Evolutionary conservation across 75 land plant species (phyloP).

Genomic region (Pinus tabuliformis): DNA sequence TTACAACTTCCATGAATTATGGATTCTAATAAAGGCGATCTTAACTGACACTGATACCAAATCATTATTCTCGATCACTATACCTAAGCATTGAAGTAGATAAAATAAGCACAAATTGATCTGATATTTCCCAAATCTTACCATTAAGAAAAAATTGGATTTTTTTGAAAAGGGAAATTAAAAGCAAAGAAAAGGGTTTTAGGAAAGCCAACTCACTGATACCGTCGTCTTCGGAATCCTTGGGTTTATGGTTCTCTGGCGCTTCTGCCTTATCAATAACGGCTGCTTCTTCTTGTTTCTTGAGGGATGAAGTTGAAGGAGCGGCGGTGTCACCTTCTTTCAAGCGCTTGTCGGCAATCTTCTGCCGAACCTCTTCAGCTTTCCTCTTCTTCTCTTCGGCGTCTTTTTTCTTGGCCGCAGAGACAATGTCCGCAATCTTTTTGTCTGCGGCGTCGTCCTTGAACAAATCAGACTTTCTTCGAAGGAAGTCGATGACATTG

Average conservation of each 20-base stretch:
- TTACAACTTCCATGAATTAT: neutral
- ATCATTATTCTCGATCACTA: neutral
- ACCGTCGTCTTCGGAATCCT: constrained; percentile 16
- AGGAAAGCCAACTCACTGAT: neutral
- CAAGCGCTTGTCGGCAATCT: too few species aligned
- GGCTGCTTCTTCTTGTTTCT: constrained; percentile 5
- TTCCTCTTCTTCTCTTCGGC: too few species aligned
- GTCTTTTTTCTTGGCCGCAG: too few species aligned
- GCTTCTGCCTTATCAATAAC: constrained; percentile 10
- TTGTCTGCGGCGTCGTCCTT: too few species aligned
- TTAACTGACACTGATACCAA: neutral
- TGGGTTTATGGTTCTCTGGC: constrained; percentile 8
- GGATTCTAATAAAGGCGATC: neutral
- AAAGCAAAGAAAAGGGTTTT: neutral
- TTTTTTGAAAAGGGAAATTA: neutral
- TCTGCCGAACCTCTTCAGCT: too few species aligned
- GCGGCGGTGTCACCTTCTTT: too few species aligned
- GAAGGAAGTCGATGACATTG: neutral
- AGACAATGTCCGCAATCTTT: too few species aligned
- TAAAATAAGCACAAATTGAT: too few species aligned
- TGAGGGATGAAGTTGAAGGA: neutral
- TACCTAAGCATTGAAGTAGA: too few species aligned
- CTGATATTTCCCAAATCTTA: too few species aligned
- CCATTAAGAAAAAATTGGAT: neutral
- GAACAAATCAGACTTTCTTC: too few species aligned